phyloP scores from a whole-genome alignment of 2,329 filamentous ascomycete genomes.

The Pestalotiopsis sp. region DNA sequence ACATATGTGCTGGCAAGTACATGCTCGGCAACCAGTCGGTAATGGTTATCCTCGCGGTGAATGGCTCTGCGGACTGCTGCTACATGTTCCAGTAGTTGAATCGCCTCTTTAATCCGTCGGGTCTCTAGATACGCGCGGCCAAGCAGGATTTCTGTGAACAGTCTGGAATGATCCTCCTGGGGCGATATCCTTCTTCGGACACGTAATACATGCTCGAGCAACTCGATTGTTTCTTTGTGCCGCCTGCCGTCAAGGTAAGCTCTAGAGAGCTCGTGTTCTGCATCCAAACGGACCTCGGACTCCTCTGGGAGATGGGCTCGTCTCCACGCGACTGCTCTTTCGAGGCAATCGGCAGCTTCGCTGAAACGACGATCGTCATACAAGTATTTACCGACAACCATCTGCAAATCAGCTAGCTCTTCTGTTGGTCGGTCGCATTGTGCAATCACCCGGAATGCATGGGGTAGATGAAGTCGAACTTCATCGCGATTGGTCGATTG shows the following conservation, averaged over 20 bases:
- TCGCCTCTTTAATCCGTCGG: slow-evolving; percentile 16
- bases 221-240: slow-evolving; percentile 17
- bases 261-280: background rate
- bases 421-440: slow-evolving; percentile 17
- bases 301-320: background rate
- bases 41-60: background rate
- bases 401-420: slow-evolving; percentile 23
- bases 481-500: slow-evolving; percentile 18
- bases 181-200: background rate
- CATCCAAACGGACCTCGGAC: background rate
- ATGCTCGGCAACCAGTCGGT: background rate
- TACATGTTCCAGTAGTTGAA: slow-evolving; percentile 16
- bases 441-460: slow-evolving; percentile 26
- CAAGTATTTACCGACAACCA: slow-evolving; percentile 25
- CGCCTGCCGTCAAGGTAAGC: background rate
- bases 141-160: background rate
- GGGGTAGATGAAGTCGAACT: slow-evolving; percentile 28
- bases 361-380: slow-evolving; percentile 22
- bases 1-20: slow-evolving; percentile 24
- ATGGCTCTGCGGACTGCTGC: background rate
- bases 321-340: slow-evolving; percentile 15
- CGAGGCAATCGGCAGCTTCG: slow-evolving; percentile 17
- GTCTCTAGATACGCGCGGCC: background rate
- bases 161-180: slow-evolving; percentile 7
- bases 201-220: slow-evolving; percentile 15